These are phyloP conservation scores for Penicillium sp. DNA, from an alignment of 2,329 filamentous ascomycete genomes.

Conservation along the genomic window DNA sequence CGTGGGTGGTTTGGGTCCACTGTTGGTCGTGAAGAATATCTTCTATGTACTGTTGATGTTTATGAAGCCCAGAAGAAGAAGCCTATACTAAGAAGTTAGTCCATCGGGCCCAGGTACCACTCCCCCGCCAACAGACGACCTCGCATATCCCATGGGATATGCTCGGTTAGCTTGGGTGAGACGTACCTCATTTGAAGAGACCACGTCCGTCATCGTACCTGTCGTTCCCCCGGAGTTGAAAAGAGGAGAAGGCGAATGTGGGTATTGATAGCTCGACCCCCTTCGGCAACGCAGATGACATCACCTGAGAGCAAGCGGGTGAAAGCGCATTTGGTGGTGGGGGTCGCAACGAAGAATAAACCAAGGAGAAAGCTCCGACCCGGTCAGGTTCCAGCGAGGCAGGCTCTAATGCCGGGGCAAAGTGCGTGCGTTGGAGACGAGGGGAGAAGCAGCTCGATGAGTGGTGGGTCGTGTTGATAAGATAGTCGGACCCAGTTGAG, in stretches of 20 bases:
- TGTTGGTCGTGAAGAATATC: conserved; percentile 14
- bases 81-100: background rate
- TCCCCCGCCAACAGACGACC: background rate
- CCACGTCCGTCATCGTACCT: conserved; percentile 9
- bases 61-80: conserved; percentile 3
- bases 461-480: conserved; percentile 19
- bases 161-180: background rate
- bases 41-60: conserved; percentile 9
- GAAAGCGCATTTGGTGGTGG: conserved; percentile 1
- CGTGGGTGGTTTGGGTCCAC: background rate
- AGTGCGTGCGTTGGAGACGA: conserved; percentile 4
- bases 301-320: conserved; percentile 15
- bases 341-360: background rate
- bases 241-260: background rate
- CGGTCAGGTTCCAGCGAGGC: background rate
- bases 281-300: conserved; percentile 23
- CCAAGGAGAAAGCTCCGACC: background rate
- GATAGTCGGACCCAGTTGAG: background rate
- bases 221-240: background rate
- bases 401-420: conserved; percentile 8
- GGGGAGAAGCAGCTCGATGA: conserved; percentile 3
- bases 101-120: background rate
- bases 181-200: conserved; percentile 5
- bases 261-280: conserved; percentile 9
- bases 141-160: background rate